phyloP scores from a whole-genome alignment of 805 yeast genomes.

The Candida succiphila region DNA sequence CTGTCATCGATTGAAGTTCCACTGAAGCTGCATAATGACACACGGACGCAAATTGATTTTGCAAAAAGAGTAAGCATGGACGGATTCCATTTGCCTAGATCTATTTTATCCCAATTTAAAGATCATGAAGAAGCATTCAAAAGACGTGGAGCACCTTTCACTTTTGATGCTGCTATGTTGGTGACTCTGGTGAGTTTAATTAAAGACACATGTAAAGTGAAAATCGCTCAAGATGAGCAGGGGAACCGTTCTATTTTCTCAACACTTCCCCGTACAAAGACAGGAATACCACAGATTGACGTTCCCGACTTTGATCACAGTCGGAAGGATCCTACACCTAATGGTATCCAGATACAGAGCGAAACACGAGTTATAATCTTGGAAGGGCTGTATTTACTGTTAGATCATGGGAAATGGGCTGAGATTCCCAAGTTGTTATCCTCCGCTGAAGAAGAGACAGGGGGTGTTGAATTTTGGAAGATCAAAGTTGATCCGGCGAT shows the following conservation, averaged over 20 bases:
- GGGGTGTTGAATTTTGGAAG: constrained; percentile 26
- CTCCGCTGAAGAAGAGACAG: background rate
- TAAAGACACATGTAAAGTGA: background rate
- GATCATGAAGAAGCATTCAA: constrained; percentile 27
- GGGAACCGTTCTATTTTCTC: background rate
- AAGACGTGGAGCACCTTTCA: constrained; percentile 40
- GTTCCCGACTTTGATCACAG: constrained; percentile 30
- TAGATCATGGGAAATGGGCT: constrained; percentile 26
- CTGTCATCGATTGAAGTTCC: background rate
- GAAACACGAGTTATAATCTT: constrained; percentile 21
- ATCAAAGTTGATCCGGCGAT: constrained; percentile 14
- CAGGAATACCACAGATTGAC: background rate
- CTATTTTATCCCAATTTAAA: constrained; percentile 15
- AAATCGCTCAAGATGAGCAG: background rate
- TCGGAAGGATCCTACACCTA: constrained; percentile 29
- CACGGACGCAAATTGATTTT: background rate
- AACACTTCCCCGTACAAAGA: background rate
- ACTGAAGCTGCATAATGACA: background rate
- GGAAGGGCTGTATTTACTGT: constrained; percentile 32
- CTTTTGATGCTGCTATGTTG: constrained; percentile 26
- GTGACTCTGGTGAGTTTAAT: constrained; percentile 12
- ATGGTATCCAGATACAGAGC: constrained; percentile 20
- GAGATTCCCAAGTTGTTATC: constrained; percentile 10
- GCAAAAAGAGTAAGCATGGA: constrained; percentile 3
- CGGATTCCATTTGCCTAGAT: constrained; percentile 33